Base-by-base conservation (phyloP, 2,329 filamentous ascomycete species). In the Pezicula carpinea region DNA sequence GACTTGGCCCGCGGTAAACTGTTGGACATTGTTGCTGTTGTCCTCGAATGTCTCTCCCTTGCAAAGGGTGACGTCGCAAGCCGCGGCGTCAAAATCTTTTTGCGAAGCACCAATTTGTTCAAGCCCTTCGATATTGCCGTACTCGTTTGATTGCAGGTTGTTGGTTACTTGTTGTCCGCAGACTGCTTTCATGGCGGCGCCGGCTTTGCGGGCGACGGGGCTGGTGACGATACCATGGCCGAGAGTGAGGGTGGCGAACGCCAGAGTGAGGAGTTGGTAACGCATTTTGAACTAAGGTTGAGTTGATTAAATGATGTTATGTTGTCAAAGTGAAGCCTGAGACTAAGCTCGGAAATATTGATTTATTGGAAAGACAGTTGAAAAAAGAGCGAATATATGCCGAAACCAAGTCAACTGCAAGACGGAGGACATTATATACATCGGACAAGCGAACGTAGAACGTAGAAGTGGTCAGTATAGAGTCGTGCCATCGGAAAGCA, bases 141-240 rank as follows among this genome's bases (percentile, higher is more conserved):
- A 26, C 22, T 21, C 38, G 19, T 40, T 40, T 13, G 38, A 40
- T 22, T 40, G 18, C 13, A 40, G 38, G 19, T 40, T 40, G 19
- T 40, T 40, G 38, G 22, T 22, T 22, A 40, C 38, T 40, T 40
- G 38, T 23, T 40, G 19, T n/a, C 38, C 38, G 22, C 38, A 40
- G 14, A 23, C 38, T 6, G 38, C 38, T 40, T 40, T 40, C 38
- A 40, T 40, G 7, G 38, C 38, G 15, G 5, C 19, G 4, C 38
- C 38, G 6, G 22, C 38, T n/a, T 23, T 23, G 6, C 38, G 38
- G n/a, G 38, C 4, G 14, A 22, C 18, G 5, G 38, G 38, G n/a
- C 13, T 15, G 19, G 18, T 40, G 21, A 40, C 38, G 22, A 26
- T 23, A 13, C 38, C 38, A 15, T 40, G 38, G 7, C 19, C 38